Evolutionary conservation across 192 early-diverging fungal genomes (phyloP).

Genomic region (Podila minutissima): DNA sequence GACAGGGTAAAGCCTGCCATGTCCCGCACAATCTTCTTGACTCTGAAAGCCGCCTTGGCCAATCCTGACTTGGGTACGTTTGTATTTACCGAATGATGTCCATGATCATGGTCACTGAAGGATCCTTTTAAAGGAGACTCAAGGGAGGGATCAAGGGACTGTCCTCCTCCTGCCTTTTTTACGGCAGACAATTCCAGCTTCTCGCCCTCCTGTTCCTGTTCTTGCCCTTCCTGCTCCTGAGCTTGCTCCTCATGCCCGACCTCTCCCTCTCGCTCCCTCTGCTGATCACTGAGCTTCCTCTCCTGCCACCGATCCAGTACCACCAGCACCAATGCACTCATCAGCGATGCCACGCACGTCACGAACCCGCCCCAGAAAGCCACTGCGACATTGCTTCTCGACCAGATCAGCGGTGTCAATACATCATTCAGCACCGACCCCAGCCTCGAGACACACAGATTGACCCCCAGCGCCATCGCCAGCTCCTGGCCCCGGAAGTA

Average conservation of each 20-base stretch:
- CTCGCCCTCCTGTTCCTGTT: too few relatives aligned
- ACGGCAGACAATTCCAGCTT: too few relatives aligned
- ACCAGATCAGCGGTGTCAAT: slow-evolving; percentile 61
- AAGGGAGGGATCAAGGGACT: too few relatives aligned
- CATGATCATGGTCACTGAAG: too few relatives aligned
- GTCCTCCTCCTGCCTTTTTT: too few relatives aligned
- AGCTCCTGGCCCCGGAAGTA: slow-evolving; percentile 67
- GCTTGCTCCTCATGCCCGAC: neutral
- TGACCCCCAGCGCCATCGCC: slow-evolving; percentile 63
- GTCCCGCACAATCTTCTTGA: neutral
- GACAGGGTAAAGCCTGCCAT: slow-evolving; percentile 44
- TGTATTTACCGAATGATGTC: too few relatives aligned
- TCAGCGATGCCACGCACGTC: slow-evolving; percentile 52
- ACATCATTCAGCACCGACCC: slow-evolving; percentile 65
- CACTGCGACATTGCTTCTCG: slow-evolving; percentile 14
- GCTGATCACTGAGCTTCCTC: neutral
- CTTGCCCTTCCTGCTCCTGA: neutral
- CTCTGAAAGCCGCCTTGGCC: too few relatives aligned
- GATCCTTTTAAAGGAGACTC: too few relatives aligned
- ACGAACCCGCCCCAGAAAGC: slow-evolving; percentile 66
- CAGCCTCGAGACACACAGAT: slow-evolving; percentile 52
- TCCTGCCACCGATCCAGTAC: slow-evolving; percentile 46
- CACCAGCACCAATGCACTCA: slow-evolving; percentile 50
- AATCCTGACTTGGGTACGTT: too few relatives aligned
- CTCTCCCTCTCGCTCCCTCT: slow-evolving; percentile 9